Evolutionary conservation across 2,329 filamentous ascomycete genomes (phyloP).

Genomic region (Calonectria multiphialidica): DNA sequence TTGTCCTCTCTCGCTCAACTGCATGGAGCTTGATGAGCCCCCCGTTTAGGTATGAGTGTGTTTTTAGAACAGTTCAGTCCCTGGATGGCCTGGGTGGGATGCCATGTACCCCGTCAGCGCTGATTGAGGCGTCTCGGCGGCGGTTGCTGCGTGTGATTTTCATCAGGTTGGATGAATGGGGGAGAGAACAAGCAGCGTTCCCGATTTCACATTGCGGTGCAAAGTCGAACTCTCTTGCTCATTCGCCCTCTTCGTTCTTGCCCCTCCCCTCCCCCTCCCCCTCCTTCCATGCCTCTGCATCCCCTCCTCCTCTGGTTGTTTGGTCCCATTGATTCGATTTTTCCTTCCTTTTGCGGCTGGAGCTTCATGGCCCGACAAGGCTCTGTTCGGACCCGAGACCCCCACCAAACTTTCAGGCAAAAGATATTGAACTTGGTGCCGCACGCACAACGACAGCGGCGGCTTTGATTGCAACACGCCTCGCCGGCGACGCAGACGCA

Average conservation of each 20-base stretch:
- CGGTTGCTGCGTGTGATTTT: not conserved
- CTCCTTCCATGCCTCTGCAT: not conserved
- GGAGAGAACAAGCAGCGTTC: slow-evolving; percentile 1
- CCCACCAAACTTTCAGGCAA: not conserved
- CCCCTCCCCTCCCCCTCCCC: not conserved
- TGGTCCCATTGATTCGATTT: slow-evolving; percentile 15
- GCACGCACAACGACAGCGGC: not conserved
- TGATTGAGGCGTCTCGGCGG: not conserved
- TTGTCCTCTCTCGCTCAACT: slow-evolving; percentile 9
- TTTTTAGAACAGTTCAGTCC: slow-evolving; percentile 14
- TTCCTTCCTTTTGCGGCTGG: slow-evolving; percentile 6
- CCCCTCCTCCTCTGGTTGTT: not conserved
- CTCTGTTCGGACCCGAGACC: slow-evolving; percentile 13
- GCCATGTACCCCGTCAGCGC: not conserved
- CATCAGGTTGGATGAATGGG: not conserved
- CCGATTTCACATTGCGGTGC: not conserved
- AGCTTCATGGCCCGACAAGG: slow-evolving; percentile 30
- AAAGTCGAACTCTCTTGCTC: not conserved
- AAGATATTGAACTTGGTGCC: not conserved
- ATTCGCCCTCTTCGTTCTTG: not conserved
- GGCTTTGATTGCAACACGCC: slow-evolving; percentile 17
- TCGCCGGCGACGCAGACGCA: not conserved
- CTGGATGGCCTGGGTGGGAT: slow-evolving; percentile 10
- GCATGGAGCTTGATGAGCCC: slow-evolving; percentile 19
- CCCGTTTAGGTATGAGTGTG: slow-evolving; percentile 18